Evolutionary conservation across 2,329 filamentous ascomycete species (phyloP).

Genomic region (Daldinia eschscholtzii): DNA sequence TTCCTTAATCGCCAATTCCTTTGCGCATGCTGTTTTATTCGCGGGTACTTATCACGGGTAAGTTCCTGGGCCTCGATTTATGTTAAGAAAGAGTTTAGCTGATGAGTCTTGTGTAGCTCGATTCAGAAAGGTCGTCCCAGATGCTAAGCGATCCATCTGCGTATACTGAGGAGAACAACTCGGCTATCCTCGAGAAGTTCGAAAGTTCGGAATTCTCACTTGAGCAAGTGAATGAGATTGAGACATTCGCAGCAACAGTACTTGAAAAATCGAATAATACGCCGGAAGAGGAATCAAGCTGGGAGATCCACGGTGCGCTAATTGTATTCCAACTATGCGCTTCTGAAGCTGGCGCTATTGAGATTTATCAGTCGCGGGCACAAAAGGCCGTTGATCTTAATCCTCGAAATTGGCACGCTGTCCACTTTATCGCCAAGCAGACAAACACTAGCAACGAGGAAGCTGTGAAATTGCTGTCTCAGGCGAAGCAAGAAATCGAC

Average conservation of each 20-base stretch:
- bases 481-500: conserved; percentile 48
- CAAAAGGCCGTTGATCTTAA: conserved; percentile 48
- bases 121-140: conserved; percentile 40
- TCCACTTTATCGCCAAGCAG: conserved; percentile 50
- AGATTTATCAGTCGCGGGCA: conserved; percentile 47
- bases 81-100: conserved; percentile 20
- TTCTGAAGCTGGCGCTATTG: conserved; percentile 37
- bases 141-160: conserved; percentile 44
- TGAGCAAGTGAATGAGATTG: conserved; percentile 45
- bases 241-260: conserved; percentile 45
- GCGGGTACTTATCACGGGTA: conserved; percentile 50
- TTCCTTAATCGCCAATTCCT: conserved; percentile 50
- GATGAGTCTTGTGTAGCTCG: conserved; percentile 42
- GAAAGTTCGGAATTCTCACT: conserved; percentile 43
- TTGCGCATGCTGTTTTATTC: conserved; percentile 47
- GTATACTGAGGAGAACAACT: conserved; percentile 32
- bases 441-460: conserved; percentile 45
- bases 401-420: conserved; percentile 51
- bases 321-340: conserved; percentile 49
- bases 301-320: conserved; percentile 51
- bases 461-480: conserved; percentile 45
- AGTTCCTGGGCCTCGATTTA: conserved; percentile 22
- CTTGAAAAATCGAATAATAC: conserved; percentile 43
- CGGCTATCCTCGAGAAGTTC: conserved; percentile 33
- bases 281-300: conserved; percentile 44